phyloP scores from a whole-genome alignment of 2,329 filamentous ascomycete species.

The Fusarium protoensiforme region DNA sequence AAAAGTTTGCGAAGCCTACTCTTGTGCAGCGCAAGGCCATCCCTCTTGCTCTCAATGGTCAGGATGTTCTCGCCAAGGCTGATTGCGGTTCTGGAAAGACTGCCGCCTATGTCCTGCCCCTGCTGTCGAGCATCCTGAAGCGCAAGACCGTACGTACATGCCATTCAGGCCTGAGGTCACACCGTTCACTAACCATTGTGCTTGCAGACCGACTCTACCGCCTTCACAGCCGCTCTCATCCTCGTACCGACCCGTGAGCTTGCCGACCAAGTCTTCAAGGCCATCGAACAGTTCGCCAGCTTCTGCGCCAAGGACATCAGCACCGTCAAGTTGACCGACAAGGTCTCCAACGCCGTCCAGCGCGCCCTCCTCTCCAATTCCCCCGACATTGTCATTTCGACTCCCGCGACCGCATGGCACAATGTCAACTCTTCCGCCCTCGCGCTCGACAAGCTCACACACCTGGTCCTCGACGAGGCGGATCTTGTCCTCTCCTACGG shows the following conservation, averaged over 20 bases:
- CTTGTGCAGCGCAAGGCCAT: slow-evolving; percentile 89
- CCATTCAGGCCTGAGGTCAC: neutral
- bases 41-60: slow-evolving; percentile 85
- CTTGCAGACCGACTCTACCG: slow-evolving; percentile 58
- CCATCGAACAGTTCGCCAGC: slow-evolving; percentile 78
- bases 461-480: slow-evolving; percentile 92
- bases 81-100: slow-evolving; percentile 98
- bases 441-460: slow-evolving; percentile 75
- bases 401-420: slow-evolving; percentile 83
- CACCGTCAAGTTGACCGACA: slow-evolving; percentile 87
- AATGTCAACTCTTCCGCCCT: slow-evolving; percentile 76
- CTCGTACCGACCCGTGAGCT: slow-evolving; percentile 95
- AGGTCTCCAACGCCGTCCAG: slow-evolving; percentile 89
- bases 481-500: slow-evolving; percentile 94
- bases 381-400: slow-evolving; percentile 91
- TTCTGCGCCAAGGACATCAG: slow-evolving; percentile 89
- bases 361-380: slow-evolving; percentile 85
- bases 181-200: slow-evolving; percentile 10
- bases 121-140: slow-evolving; percentile 86
- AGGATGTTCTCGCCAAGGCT: slow-evolving; percentile 90
- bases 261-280: slow-evolving; percentile 87
- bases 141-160: slow-evolving; percentile 70
- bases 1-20: slow-evolving; percentile 89
- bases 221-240: slow-evolving; percentile 79
- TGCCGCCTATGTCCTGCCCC: slow-evolving; percentile 90